These are phyloP conservation scores for Termitomyces sp. DNA, from an alignment of 768 basidiomycete genomes.

Conservation along the genomic window DNA sequence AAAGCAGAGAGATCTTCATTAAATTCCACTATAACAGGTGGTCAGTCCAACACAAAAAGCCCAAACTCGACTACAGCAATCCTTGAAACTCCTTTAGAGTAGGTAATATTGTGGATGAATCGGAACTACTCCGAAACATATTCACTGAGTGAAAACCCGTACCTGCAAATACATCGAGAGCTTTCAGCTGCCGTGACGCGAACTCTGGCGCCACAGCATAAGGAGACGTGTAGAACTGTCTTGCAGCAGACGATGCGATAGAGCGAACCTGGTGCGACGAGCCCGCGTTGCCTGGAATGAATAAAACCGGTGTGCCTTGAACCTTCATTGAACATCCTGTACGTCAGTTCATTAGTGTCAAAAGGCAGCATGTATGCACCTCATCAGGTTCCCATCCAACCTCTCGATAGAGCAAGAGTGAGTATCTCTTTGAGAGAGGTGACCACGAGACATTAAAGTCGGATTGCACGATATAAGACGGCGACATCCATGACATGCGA, in stretches of 20 bases:
- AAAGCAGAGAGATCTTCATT: constrained; percentile 97
- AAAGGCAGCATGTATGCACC: constrained; percentile 30
- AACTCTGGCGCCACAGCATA: constrained; percentile 50
- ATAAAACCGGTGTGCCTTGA: constrained; percentile 78
- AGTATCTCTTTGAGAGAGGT: constrained; percentile 67
- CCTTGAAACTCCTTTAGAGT: not conserved
- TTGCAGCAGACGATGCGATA: constrained; percentile 85
- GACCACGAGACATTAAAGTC: constrained; percentile 67
- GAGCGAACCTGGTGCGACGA: constrained; percentile 91
- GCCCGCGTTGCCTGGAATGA: constrained; percentile 96
- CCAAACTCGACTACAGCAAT: not conserved
- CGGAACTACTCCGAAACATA: not conserved
- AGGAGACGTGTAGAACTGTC: constrained; percentile 71
- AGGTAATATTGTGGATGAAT: not conserved
- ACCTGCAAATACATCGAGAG: constrained; percentile 88
- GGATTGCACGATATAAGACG: constrained; percentile 74
- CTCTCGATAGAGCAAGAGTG: constrained; percentile 89
- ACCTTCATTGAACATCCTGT: constrained; percentile 1
- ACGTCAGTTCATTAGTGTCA: not conserved
- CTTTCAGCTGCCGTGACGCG: constrained; percentile 35
- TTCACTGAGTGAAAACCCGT: constrained; percentile 15
- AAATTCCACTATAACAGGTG: constrained; percentile 65
- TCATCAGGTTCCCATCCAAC: constrained; percentile 69
- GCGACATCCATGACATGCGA: constrained; percentile 95
- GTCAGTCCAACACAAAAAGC: not conserved